phyloP scores from a whole-genome alignment of 192 early-diverging fungal genomes.

The Gigaspora rosea region DNA sequence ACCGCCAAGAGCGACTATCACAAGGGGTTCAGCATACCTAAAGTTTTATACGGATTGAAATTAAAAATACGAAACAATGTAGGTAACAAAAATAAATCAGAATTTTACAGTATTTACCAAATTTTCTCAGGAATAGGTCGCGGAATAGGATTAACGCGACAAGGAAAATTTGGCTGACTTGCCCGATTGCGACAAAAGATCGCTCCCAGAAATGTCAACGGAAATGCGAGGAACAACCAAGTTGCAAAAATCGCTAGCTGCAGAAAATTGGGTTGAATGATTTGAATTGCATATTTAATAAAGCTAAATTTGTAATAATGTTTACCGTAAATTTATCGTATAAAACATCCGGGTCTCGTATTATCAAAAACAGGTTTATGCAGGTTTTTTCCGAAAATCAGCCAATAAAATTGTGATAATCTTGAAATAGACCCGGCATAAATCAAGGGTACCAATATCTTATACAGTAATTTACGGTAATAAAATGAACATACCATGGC shows the following conservation, averaged over 20 bases:
- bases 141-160: conserved; percentile 79
- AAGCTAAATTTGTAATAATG: too few species aligned
- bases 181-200: conserved; percentile 69
- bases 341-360: too few species aligned
- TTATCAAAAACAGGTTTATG: too few species aligned
- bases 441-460: too few species aligned
- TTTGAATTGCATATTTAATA: not conserved
- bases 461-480: too few species aligned
- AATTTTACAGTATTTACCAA: conserved; percentile 48
- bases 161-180: conserved; percentile 66
- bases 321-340: too few species aligned
- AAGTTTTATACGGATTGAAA: not conserved
- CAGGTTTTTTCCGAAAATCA: too few species aligned
- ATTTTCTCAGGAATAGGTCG: conserved; percentile 72
- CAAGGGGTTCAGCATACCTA: conserved; percentile 53
- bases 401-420: too few species aligned
- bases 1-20: conserved; percentile 62
- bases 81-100: conserved; percentile 34
- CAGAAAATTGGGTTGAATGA: not conserved
- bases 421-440: too few species aligned
- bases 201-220: conserved; percentile 70
- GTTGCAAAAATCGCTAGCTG: conserved; percentile 69
- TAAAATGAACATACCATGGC: conserved; percentile 52
- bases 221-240: conserved; percentile 70
- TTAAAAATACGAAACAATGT: not conserved